Evolutionary conservation across 1,139 yeast species (phyloP), one percentile per base, ranked within the genome.

Genomic region (Debaryomyces sp.): DNA sequence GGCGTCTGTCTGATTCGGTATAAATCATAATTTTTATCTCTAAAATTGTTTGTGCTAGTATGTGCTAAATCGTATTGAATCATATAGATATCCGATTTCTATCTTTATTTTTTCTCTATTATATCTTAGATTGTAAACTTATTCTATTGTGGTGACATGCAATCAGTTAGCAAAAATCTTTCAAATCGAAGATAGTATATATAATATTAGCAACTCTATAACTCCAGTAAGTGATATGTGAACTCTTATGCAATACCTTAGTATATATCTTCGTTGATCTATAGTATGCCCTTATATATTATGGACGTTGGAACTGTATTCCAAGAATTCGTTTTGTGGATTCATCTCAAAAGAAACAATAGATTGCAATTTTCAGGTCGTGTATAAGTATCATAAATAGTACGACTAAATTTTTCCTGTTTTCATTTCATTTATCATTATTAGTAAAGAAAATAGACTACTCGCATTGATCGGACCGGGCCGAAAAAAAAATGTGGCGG

Each of bases 61-160:
- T 41, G 43, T 21, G 36, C 36, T 15, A 41, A 30, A 41, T 41
- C 43, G 43, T 41, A 41, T 15, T 41, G 43, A 27, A 41, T 41
- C 43, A 41, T 41, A 41, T 29, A 41, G 17, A 26, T 35, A 10
- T 18, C 36, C 36, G 10, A 18, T 30, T 29, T 41, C 13, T n/a
- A 35, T 30, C 37, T 41, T 30, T 41, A 41, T 30, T 13, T 21
- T n/a, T 18, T 30, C 36, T 41, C 43, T 41, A 41, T 29, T 40
- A 22, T 32, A 12, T 22, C 43, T 30, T 17, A 13, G n/a, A 30
- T 18, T 30, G 17, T 41, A 12, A 39, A 15, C n/a, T 23, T 30
- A 15, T 30, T 30, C 36, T 30, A 41, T 30, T 30, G 21, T 32
- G 26, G 38, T 27, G 27, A 26, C 36, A 41, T 41, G 43, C 27